phyloP scores from a whole-genome alignment of 169 alveolate species.

The Plasmodium falciparum region DNA sequence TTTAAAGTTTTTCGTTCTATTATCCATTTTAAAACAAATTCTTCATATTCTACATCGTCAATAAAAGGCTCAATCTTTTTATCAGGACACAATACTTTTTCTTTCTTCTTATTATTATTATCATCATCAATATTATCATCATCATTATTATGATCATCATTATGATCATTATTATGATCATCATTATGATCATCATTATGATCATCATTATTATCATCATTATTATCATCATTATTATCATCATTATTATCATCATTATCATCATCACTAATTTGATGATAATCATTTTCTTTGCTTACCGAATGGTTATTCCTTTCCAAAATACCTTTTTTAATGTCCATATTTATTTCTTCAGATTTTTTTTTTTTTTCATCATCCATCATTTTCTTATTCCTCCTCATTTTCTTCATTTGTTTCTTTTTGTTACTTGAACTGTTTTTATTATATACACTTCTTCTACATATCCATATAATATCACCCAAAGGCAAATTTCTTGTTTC shows the following conservation, averaged over 20 bases:
- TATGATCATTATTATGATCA: too few species aligned
- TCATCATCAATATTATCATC: too few species aligned
- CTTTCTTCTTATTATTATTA: neutral
- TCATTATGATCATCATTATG: neutral
- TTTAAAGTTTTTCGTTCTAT: slow-evolving; percentile 88
- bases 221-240: too few species aligned
- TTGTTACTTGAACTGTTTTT: neutral
- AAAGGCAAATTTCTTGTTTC: slow-evolving; percentile 83
- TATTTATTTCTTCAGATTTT: neutral
- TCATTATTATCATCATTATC: neutral
- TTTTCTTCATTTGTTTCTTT: neutral
- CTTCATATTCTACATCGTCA: slow-evolving; percentile 76
- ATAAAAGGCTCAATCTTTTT: neutral
- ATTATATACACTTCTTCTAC: slow-evolving; percentile 59
- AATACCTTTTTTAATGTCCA: neutral
- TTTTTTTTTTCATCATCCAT: neutral
- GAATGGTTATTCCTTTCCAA: too few species aligned
- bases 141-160: neutral
- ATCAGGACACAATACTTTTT: neutral
- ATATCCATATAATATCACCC: slow-evolving; percentile 87
- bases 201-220: neutral
- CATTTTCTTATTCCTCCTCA: neutral
- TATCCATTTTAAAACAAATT: slow-evolving; percentile 88
- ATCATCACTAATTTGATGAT: too few species aligned
- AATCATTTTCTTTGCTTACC: too few species aligned